These are phyloP conservation scores for Histomonas meleagridis DNA, from an alignment of 208 protist genomes.

Conservation along the genomic window DNA sequence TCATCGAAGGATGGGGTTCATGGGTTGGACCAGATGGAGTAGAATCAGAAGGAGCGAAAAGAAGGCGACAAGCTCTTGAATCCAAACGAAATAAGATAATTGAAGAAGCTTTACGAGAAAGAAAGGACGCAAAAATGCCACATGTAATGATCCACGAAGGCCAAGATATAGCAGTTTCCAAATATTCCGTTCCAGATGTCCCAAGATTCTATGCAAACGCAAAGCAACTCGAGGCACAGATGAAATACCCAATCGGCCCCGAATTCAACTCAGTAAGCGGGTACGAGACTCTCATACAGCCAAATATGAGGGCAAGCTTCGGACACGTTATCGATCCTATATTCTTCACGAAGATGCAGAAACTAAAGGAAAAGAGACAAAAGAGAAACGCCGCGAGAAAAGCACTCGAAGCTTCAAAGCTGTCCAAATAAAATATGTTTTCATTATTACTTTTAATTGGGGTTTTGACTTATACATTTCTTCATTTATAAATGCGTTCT, in stretches of 20 bases:
- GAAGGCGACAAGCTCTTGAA: background rate
- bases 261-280: conserved; percentile 27
- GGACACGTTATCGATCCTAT: background rate
- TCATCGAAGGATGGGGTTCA: background rate
- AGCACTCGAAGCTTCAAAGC: background rate
- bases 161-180: background rate
- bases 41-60: background rate
- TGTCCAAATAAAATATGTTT: too few relatives aligned
- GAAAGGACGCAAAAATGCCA: background rate
- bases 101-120: background rate
- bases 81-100: background rate
- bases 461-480: too few relatives aligned
- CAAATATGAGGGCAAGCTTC: background rate
- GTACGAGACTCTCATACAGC: background rate
- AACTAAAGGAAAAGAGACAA: background rate
- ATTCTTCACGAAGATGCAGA: background rate
- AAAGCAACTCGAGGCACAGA: background rate
- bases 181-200: background rate
- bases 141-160: background rate
- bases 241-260: background rate
- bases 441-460: too few relatives aligned
- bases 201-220: background rate
- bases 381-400: background rate
- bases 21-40: background rate
- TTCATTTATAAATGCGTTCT: too few relatives aligned